A percentile compares a stretch with the other conserved stretches of the same genome.
phyloP scores from a whole-genome alignment of 2,329 filamentous ascomycete genomes.

The Xenoacremonium recifei region DNA sequence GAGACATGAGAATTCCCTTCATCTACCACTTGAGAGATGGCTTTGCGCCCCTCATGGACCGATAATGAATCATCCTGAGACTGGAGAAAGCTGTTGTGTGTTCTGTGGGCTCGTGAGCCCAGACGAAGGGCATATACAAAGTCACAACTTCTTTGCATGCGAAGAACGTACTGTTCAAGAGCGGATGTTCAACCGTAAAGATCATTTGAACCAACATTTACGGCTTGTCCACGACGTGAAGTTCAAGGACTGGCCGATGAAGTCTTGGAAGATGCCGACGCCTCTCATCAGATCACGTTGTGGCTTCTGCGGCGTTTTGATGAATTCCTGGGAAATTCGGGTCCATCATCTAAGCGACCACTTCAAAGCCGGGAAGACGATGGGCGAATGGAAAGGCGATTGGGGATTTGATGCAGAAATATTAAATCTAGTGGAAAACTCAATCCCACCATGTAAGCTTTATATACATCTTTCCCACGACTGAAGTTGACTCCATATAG shows the following conservation, averaged over 20 bases:
- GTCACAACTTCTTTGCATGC: constrained; percentile 42
- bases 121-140: constrained; percentile 28
- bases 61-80: constrained; percentile 34
- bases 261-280: constrained; percentile 35
- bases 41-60: constrained; percentile 37
- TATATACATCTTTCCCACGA: fast-evolving
- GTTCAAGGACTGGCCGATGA: constrained; percentile 17
- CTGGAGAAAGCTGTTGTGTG: constrained; percentile 26
- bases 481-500: background rate
- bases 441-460: constrained; percentile 37
- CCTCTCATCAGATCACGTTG: constrained; percentile 37
- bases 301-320: constrained; percentile 36
- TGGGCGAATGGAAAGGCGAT: constrained; percentile 42
- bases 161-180: constrained; percentile 45
- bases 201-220: constrained; percentile 42
- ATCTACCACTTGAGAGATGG: constrained; percentile 45
- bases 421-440: constrained; percentile 37
- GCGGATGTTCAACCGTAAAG: constrained; percentile 42
- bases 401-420: constrained; percentile 40
- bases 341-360: constrained; percentile 39
- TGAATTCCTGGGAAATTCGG: constrained; percentile 36
- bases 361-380: constrained; percentile 39
- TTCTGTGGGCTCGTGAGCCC: constrained; percentile 36
- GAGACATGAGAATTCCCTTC: constrained; percentile 49
- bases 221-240: constrained; percentile 42